Evolutionary conservation across 352 stramenopile genomes (phyloP).

Genomic region (Phytopythium ostracodes): DNA sequence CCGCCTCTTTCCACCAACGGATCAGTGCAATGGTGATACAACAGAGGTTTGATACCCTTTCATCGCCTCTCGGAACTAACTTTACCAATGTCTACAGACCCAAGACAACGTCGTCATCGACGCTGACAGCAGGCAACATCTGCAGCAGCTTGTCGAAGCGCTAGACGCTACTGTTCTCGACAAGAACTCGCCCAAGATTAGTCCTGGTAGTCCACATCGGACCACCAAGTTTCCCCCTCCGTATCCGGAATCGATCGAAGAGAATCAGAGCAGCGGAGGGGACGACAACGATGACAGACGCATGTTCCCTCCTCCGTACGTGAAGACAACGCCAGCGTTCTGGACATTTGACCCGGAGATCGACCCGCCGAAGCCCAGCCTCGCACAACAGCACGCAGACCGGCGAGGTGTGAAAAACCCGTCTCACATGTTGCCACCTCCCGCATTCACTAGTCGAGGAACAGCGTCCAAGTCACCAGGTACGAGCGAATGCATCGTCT

Average conservation of each 20-base stretch:
- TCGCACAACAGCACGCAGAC: conserved; percentile 10
- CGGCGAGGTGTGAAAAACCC: background rate
- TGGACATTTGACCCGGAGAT: conserved; percentile 25
- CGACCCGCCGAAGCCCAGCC: conserved; percentile 18
- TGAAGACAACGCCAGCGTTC: conserved; percentile 23
- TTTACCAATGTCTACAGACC: conserved; percentile 10
- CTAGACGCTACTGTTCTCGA: conserved; percentile 19
- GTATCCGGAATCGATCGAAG: conserved; percentile 28
- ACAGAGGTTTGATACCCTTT: background rate
- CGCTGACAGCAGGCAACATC: conserved; percentile 16
- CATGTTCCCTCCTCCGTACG: conserved; percentile 34
- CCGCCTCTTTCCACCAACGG: conserved; percentile 34
- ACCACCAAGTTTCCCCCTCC: conserved; percentile 25
- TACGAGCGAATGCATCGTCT: background rate
- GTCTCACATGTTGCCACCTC: too few species aligned
- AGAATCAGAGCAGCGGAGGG: conserved; percentile 13
- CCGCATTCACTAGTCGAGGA: background rate
- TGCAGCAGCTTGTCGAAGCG: conserved; percentile 32
- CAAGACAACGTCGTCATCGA: conserved; percentile 26
- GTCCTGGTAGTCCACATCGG: background rate
- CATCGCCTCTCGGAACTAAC: background rate
- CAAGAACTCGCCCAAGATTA: background rate
- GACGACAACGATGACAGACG: conserved; percentile 10
- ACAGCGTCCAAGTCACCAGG: conserved; percentile 14
- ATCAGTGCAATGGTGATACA: conserved; percentile 27